Percentiles rank a stretch among this genome's conserved stretches.
These are phyloP conservation scores for Melastoma malabathricum DNA, from an alignment of 345 rosid species.

Conservation along the genomic window DNA sequence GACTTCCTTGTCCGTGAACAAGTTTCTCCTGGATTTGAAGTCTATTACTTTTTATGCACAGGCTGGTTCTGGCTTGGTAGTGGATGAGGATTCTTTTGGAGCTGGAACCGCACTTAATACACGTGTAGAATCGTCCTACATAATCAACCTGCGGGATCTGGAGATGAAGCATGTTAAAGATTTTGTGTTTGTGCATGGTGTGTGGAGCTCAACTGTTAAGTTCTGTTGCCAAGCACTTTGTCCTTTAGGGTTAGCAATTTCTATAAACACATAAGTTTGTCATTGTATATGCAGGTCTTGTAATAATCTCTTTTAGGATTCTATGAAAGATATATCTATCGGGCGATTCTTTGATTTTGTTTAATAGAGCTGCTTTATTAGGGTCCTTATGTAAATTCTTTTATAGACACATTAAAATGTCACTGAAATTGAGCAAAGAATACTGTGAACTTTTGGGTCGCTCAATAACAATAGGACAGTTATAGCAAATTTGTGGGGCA, in stretches of 20 bases:
- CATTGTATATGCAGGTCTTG: no score
- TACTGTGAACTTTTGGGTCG: no score
- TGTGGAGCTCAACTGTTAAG: slow-evolving; percentile 11
- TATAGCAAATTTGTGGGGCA: no score
- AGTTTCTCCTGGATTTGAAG: neutral
- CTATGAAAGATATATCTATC: no score
- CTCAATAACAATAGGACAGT: no score
- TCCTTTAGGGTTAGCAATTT: neutral
- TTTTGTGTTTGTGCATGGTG: slow-evolving; percentile 87
- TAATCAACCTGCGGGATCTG: slow-evolving; percentile 75
- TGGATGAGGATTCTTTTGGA: slow-evolving; percentile 68
- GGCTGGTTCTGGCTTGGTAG: slow-evolving; percentile 80
- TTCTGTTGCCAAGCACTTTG: neutral
- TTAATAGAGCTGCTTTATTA: no score
- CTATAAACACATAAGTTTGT: no score
- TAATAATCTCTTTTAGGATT: no score
- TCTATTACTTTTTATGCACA: slow-evolving; percentile 12
- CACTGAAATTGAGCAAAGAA: no score
- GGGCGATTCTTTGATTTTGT: no score
- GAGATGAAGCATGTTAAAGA: slow-evolving; percentile 88
- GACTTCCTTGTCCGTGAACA: neutral
- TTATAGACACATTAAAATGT: no score
- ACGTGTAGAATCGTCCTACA: slow-evolving; percentile 68
- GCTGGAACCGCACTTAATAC: slow-evolving; percentile 60
- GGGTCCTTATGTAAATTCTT: no score